Base-by-base conservation (phyloP, 305 asterid species). In the Solanum chacoense region DNA sequence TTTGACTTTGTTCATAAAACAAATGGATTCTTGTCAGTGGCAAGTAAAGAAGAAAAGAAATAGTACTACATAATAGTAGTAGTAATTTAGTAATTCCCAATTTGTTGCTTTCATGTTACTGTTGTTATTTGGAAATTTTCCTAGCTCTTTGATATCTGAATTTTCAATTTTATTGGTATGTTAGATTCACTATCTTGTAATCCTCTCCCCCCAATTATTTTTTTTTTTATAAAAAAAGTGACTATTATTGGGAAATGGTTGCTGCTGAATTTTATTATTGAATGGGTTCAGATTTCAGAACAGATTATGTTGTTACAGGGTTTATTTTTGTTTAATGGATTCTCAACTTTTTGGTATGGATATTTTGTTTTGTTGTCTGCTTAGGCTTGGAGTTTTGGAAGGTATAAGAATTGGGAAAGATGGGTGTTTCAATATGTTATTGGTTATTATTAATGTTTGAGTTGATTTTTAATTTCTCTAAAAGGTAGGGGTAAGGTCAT, bases 1-100 rank as follows among this genome's bases (percentile, higher is more conserved):
- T 67, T 87, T 89, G 88, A 91, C 91, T 90, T 89, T 90, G 76
- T 67, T 84, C 73, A 4, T 18, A 84, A 84, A 84, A 84, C 74
- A 55, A 55, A 84, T 84, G 87, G 74, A 84, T 84, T 84, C 34
- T 55, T 55, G 87, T 32, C 75, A 55, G 75, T 55, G 8, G 32
- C n/a, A 4, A 59, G 7, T 32, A 29, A 6, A 20, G 13, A 59
- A 55, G 74, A 84, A 31, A 32, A 55, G 4, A 84, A 6, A 45
- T 8, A 29, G 37, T 73, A 73, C 24, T 84, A 32, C 45, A 31
- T 84, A n/a, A 37, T 37, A 31, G 79, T 73, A 31, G 34, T 18
- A 42, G 42, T 83, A 55, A 55, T 55, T 84, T 29, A 42, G 73
- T 83, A 55, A 84, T 55, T 32, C 20, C 87, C 87, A 59, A 22